Base-by-base conservation (phyloP, 2,329 filamentous ascomycete genomes). In the Cordyceps militaris region DNA sequence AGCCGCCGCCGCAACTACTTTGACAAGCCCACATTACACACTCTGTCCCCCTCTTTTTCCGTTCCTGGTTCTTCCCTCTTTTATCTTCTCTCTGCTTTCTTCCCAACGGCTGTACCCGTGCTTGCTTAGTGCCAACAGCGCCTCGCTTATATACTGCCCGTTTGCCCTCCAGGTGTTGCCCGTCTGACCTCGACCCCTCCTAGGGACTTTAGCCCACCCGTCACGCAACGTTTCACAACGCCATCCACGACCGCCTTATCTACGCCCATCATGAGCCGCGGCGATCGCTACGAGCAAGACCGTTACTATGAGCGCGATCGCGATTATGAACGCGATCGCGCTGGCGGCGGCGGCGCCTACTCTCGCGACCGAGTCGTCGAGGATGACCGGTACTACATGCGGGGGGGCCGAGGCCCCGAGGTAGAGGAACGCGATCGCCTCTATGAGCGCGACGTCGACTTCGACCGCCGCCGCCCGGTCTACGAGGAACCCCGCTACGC, bases 401-500 rank as follows among this genome's bases (percentile, higher is more conserved):
- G 66, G 19, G 70, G 71, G 52, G 68, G 65, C 49, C 67, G 69
- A 56, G 70, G 73, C 38, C 79, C 80, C 56, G 78, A 79, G 34
- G 72, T 51, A 24, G 53, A 75, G 49, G 75, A 74, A 61, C 78
- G 81, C 61, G 76, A 77, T 56, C 72, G 76, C 59, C 65, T 70
- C 44, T 62, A 70, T 11, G 66, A 74, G 46, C 76, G 77, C 42
- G 81, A 85, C 54, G 46, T 44, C 46, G 55, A 57, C 3, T 44
- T 24, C 16, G 46, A 57, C 46, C 55, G 55, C 19, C 76, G 76
- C 42, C 78, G 78, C 61, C 76, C 77, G 59, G 77, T 80, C 61
- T 84, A 86, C 21, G 82, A 87, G 3, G 77, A 78, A 14, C 71
- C 72, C 56, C 77, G 72, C 30, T 69, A 71, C 49, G 63, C 69